Percentiles rank a stretch among this genome's conserved stretches.
Evolutionary conservation across 495 filamentous ascomycete genomes (phyloP).

Genomic region (Hyaloscypha bicolor): DNA sequence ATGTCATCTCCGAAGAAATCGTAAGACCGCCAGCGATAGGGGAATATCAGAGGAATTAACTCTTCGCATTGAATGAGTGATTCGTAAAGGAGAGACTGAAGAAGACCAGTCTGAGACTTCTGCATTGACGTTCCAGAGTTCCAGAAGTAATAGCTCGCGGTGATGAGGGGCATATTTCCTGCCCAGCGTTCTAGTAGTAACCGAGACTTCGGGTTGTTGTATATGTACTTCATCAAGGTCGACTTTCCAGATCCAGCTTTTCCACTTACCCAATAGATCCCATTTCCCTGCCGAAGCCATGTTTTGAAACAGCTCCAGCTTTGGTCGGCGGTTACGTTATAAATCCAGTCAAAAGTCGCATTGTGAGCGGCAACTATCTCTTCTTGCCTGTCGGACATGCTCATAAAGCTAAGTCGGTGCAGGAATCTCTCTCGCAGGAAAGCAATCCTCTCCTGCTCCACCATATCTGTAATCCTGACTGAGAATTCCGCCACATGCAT

Average conservation of each 20-base stretch:
- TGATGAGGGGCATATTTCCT: background rate
- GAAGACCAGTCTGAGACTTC: background rate
- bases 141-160: background rate
- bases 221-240: background rate
- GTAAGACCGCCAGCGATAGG: background rate
- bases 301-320: background rate
- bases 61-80: background rate
- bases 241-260: background rate
- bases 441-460: too few species aligned
- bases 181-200: background rate
- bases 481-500: too few species aligned
- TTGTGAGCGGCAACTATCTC: background rate
- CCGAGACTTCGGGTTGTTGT: background rate
- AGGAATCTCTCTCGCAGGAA: background rate
- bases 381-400: background rate
- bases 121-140: constrained; percentile 1
- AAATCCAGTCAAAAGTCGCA: background rate
- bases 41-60: background rate
- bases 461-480: too few species aligned
- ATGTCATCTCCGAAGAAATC: background rate
- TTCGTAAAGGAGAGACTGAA: background rate
- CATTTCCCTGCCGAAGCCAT: background rate
- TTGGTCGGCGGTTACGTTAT: too few species aligned
- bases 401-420: background rate
- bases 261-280: background rate